Base-by-base conservation (phyloP, 106 monocot genomes). In the Triglochin maritima region DNA sequence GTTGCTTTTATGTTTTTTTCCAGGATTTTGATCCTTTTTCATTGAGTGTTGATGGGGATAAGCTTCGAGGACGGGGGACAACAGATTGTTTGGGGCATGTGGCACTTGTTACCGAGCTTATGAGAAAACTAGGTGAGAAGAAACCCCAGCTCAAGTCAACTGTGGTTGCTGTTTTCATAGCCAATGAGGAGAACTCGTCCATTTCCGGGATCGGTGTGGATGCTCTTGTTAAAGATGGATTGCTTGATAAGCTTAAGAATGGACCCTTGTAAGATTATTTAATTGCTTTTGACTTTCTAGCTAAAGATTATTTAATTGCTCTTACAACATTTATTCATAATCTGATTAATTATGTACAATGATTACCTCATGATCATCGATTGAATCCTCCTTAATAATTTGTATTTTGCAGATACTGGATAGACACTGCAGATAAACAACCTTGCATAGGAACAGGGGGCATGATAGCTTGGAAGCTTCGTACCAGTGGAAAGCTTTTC, bases 381-480 rank as follows among this genome's bases (percentile, higher is more conserved):
- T 60, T 60, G 4, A 6, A 7, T 44, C 11, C 11, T 61, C 44
- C 54, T 55, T 55, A 3, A 55, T 5, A 10, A 55, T 55, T 3
- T 66, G 50, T 17, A 41, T 11, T 11, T 8, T 3, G 42, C 49
- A 92, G 92, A 79, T 98, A 91, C 80, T 98, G 96, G 96, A 98
- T 98, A 56, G 96, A 98, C 80, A 91, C 96, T 9, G 96, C 96
- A 43, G 91, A 98, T 72, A 98, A 98, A 66, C 96, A 98, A 54
- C 96, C 96, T 15, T 98, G 96, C 66, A 88, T 98, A 60, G 96
- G 96, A 63, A 91, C 96, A 8, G 96, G 96, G 11, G 96, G 96
- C 7, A 86, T 98, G 91, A 79, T 98, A 62, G 61, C 83, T 14
- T 98, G 96, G 96, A 87, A 59, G 56, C 87, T 98, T 46, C 75